Conservation (phyloP, 306 rosid genomes). For the Glycine latifolia region DNA sequence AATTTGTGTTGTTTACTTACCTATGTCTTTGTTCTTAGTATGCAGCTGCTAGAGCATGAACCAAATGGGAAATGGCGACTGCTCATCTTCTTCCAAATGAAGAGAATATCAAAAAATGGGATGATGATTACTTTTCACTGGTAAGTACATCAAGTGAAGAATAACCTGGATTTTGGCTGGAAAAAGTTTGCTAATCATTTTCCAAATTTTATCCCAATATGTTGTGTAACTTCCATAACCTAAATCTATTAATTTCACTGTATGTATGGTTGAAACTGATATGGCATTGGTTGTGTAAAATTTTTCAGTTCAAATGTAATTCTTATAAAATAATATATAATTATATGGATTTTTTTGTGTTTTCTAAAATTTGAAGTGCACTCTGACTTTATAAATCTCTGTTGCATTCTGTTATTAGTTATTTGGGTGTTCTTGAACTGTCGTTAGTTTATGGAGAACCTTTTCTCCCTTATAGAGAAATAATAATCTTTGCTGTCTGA, state of each 20-base stretch:
- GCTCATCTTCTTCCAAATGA: slow-evolving; percentile 90
- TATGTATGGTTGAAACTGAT: background rate
- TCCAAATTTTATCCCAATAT: slow-evolving; percentile 7
- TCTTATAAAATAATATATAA: too few species aligned
- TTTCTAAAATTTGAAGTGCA: too few species aligned
- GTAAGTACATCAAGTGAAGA: slow-evolving; percentile 53
- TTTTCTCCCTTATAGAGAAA: too few species aligned
- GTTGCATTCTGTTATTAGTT: too few species aligned
- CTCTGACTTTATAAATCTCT: too few species aligned
- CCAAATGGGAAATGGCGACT: slow-evolving; percentile 99
- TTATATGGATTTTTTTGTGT: too few species aligned
- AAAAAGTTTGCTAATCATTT: slow-evolving; percentile 7
- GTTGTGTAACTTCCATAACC: background rate
- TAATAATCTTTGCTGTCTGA: too few species aligned
- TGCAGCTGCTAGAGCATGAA: slow-evolving; percentile 99
- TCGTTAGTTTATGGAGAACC: too few species aligned
- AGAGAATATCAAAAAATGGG: slow-evolving; percentile 79
- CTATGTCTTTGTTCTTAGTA: slow-evolving; percentile 58
- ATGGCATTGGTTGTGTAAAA: too few species aligned
- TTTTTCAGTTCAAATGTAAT: too few species aligned
- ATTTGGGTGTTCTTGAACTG: too few species aligned
- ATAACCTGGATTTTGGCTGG: slow-evolving; percentile 10
- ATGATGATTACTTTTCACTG: slow-evolving; percentile 83
- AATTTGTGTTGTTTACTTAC: slow-evolving; percentile 36
- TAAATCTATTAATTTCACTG: too few species aligned